Evolutionary conservation across 2,329 filamentous ascomycete genomes (phyloP).

Genomic region (Colletotrichum truncatum): DNA sequence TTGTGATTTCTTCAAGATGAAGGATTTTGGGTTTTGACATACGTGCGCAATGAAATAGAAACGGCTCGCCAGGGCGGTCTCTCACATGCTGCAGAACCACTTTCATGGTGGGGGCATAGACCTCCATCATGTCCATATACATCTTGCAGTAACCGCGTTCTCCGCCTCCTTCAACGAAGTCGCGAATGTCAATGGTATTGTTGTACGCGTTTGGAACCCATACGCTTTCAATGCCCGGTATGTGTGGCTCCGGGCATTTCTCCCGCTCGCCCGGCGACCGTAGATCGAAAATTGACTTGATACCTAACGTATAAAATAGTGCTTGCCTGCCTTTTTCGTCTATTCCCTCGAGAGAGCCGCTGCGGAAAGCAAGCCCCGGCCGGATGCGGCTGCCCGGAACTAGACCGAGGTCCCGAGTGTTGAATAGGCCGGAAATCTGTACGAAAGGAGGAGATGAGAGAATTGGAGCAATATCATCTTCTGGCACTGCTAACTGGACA

Average conservation of each 20-base stretch:
- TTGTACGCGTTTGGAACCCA: background rate
- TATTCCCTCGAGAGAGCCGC: constrained; percentile 2
- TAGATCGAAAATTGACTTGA: background rate
- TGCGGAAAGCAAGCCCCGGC: background rate
- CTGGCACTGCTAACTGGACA: background rate
- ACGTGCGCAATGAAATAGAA: constrained; percentile 66
- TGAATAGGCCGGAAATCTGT: background rate
- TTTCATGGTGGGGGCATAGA: constrained; percentile 52
- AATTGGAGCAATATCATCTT: background rate
- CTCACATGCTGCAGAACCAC: constrained; percentile 58
- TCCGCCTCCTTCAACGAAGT: constrained; percentile 55
- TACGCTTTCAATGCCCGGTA: background rate
- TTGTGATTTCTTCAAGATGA: background rate
- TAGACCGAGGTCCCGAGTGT: background rate
- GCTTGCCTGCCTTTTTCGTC: background rate
- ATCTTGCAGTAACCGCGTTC: constrained; percentile 55
- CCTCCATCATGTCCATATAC: constrained; percentile 56
- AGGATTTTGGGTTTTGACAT: constrained; percentile 30
- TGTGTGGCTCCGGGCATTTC: background rate
- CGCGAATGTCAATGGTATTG: constrained; percentile 41
- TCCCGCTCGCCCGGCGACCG: background rate
- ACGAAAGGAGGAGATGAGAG: background rate
- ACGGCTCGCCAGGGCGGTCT: constrained; percentile 53
- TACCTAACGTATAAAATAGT: background rate
- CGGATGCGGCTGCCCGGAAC: constrained; percentile 1